phyloP scores from a whole-genome alignment of 2,329 filamentous ascomycete genomes.

The Sphaerostilbella broomeana region DNA sequence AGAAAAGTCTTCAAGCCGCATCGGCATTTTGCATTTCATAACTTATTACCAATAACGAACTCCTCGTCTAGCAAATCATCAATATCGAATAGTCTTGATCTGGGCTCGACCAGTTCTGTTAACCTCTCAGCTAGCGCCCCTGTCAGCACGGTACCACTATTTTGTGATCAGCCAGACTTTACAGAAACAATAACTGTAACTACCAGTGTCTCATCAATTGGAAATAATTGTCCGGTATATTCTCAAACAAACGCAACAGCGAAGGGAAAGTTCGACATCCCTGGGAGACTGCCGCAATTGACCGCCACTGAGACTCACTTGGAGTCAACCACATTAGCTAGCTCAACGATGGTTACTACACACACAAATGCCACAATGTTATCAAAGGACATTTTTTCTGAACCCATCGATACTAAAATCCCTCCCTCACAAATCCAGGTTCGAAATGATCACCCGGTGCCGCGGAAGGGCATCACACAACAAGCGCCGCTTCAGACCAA shows the following conservation, averaged over 20 bases:
- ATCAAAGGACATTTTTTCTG: slow-evolving; percentile 46
- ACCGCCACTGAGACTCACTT: background rate
- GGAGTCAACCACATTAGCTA: background rate
- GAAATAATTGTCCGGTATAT: too few species aligned
- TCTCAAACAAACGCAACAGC: background rate
- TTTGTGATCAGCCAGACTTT: background rate
- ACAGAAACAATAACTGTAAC: slow-evolving; percentile 5
- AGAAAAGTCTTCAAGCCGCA: background rate
- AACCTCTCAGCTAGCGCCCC: background rate
- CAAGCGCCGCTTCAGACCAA: slow-evolving; percentile 59
- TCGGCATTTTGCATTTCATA: background rate
- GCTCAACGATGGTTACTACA: background rate
- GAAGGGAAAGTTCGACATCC: background rate
- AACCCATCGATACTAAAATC: slow-evolving; percentile 46
- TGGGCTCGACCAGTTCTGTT: background rate
- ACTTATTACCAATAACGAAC: background rate
- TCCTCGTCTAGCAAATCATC: background rate
- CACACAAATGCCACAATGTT: slow-evolving; percentile 19
- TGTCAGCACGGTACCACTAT: too few species aligned
- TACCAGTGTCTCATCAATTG: background rate
- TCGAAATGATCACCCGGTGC: slow-evolving; percentile 52
- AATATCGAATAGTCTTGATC: background rate
- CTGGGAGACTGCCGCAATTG: background rate
- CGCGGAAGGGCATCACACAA: slow-evolving; percentile 43
- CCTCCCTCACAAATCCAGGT: slow-evolving; percentile 43